Conservation (phyloP, 495 filamentous ascomycete species). For the Bombardia bombarda region DNA sequence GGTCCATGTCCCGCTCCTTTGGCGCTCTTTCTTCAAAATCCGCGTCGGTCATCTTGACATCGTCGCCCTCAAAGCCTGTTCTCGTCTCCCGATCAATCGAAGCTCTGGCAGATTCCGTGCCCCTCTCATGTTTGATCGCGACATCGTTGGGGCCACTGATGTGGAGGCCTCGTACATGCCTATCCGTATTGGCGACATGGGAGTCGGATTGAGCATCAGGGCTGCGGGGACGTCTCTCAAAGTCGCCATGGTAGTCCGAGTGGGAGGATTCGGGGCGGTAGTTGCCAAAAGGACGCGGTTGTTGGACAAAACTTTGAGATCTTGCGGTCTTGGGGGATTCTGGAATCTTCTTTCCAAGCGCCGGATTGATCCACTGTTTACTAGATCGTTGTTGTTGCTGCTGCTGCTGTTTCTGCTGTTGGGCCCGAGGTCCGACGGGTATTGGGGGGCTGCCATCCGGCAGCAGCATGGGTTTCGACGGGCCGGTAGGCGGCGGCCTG, state of each 20-base stretch:
- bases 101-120: conserved; percentile 30
- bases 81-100: conserved; percentile 29
- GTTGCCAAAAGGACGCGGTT: conserved; percentile 26
- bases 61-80: conserved; percentile 6
- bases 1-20: conserved; percentile 3
- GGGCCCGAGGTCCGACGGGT: conserved; percentile 50
- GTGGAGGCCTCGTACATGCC: conserved; percentile 23
- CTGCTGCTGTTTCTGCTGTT: conserved; percentile 26
- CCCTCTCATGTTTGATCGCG: conserved; percentile 24
- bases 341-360: conserved; percentile 33
- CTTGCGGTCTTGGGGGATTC: conserved; percentile 37
- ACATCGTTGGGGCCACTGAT: conserved; percentile 27
- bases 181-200: conserved; percentile 18
- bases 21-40: conserved; percentile 2
- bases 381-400: conserved; percentile 37
- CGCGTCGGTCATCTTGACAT: conserved; percentile 14
- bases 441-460: conserved; percentile 46
- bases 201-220: conserved; percentile 36
- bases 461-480: conserved; percentile 41
- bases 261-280: conserved; percentile 27
- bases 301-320: conserved; percentile 34
- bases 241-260: conserved; percentile 33
- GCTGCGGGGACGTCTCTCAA: conserved; percentile 34
- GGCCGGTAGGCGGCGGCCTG: conserved; percentile 32
- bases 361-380: conserved; percentile 57